Base-by-base conservation (phyloP, 805 yeast genomes). In the Pichia paraexigua region DNA sequence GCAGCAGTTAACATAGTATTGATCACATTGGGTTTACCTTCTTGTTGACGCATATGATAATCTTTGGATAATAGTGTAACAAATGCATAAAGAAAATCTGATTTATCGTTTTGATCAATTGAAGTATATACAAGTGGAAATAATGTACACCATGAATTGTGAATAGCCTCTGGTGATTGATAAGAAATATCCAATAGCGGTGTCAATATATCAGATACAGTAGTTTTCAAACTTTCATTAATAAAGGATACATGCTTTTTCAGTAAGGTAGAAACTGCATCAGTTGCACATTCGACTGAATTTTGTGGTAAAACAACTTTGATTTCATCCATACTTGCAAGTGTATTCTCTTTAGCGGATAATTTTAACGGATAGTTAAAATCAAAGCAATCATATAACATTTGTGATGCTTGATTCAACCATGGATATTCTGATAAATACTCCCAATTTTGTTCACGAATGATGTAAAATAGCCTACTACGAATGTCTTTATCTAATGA, bases 401-500 rank as follows among this genome's bases (percentile, higher is more conserved):
- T 68, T 63, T 91, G 97, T 20, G 88, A 72, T 0, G 96, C 98
- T 65, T 92, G 98, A 64, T 89, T 89, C 55, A 92, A 69, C 99
- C 99, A 94, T 42, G 90, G 87, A 60, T 86, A 87, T 58, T 94
- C 99, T 0, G 95, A 91, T 40, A 94, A 71, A 57, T 79, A 85
- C 63, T 94, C 99, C 99, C 99, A 94, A 61, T 89, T 92, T 65
- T 94, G 99, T 60, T 94, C 98, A 40, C 92, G 73, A n/a, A 95
- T 78, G 10, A 92, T 84, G 59, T 95, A 95, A 56, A 84, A 82
- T 37, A 94, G 71, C 52, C 99, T 75, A 64, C 87, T 89, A 58
- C 79, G 78, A 24, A 90, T 75, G 57, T 87, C 90, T 47, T 73
- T 77, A 54, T 91, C 97, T 54, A 94, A 71, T 57, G 95, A 86